Conservation (phyloP, 2,329 filamentous ascomycete species). For the Periconia sp. region DNA sequence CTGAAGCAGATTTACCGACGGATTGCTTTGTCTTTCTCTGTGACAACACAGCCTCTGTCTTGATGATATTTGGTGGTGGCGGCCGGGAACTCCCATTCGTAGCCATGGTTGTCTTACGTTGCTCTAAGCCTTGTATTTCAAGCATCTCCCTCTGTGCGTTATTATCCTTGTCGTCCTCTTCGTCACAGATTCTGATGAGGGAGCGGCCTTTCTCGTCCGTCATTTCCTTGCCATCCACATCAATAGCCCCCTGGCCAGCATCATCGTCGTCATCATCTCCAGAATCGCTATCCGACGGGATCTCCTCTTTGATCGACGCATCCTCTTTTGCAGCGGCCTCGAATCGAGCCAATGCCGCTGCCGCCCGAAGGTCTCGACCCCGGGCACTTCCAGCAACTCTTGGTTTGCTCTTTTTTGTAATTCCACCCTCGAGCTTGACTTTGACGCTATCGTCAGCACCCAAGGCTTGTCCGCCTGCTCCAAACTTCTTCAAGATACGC, state of each 20-base stretch:
- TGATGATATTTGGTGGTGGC: neutral
- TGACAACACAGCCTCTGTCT: neutral
- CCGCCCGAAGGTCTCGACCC: slow-evolving; percentile 74
- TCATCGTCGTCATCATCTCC: slow-evolving; percentile 38
- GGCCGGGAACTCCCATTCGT: neutral
- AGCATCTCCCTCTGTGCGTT: slow-evolving; percentile 59
- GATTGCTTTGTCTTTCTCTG: neutral
- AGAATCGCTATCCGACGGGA: slow-evolving; percentile 34
- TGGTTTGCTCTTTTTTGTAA: slow-evolving; percentile 64
- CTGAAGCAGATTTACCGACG: neutral
- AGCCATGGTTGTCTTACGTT: slow-evolving; percentile 4
- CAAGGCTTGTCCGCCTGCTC: slow-evolving; percentile 66
- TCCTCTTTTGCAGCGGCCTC: slow-evolving; percentile 54
- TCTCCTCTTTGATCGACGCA: slow-evolving; percentile 32
- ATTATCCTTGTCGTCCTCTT: slow-evolving; percentile 56
- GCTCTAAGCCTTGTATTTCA: slow-evolving; percentile 60
- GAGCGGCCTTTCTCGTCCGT: slow-evolving; percentile 65
- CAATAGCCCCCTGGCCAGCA: slow-evolving; percentile 56
- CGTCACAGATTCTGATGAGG: slow-evolving; percentile 75
- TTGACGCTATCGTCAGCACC: slow-evolving; percentile 70
- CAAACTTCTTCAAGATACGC: slow-evolving; percentile 75
- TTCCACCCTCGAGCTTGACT: slow-evolving; percentile 67
- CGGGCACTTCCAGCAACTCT: slow-evolving; percentile 73
- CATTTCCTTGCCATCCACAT: slow-evolving; percentile 66
- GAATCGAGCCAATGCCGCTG: slow-evolving; percentile 75